Base-by-base conservation (phyloP, 768 basidiomycete genomes). In the Podaxis sp. region DNA sequence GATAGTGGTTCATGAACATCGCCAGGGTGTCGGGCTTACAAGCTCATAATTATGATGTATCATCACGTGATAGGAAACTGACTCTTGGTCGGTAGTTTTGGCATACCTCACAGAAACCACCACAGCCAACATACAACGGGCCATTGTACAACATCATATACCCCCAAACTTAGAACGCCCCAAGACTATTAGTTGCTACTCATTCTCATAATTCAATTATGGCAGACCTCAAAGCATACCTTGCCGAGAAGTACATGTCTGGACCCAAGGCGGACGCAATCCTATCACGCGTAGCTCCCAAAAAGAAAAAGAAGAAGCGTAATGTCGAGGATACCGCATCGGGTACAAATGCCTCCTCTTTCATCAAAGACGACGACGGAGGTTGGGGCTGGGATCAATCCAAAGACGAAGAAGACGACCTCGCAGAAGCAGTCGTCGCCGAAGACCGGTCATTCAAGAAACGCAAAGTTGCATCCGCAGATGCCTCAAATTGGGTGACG, bases 231-330 rank as follows among this genome's bases (percentile, higher is more conserved):
- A 89, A 94, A 73, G 81, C 92, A 24, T 96, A 96, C 73, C 83
- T 96, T 17, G 93, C 93, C 0, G 84, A 89, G 66, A 93, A 92
- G 65, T 99, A 99, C 79, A 96, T 98, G 95, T 88, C 95, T 4
- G 96, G 96, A 0, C 87, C 93, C 0, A 99, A 98, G 70, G 95
- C 96, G 2, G 96, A 98, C 68, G 95, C 94, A 5, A 99, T 99
- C 65, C 81, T 98, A 7, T 80, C 95, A 3, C 85, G 86, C 51
- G 73, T 83, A 0, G 79, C 76, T 2, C 76, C 78, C 0, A 82
- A 82, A 72, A 89, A 89, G 75, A 92, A 89, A 78, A 93, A 92
- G 81, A 93, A 91, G 75, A 83, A 87, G 57, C 91, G 89, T 74
- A 81, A 74, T 12, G 72, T 71, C 8, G 67, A 67, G 22, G 63